Evolutionary conservation across 495 filamentous ascomycete genomes (phyloP).

Genomic region (Geopyxis carbonaria): DNA sequence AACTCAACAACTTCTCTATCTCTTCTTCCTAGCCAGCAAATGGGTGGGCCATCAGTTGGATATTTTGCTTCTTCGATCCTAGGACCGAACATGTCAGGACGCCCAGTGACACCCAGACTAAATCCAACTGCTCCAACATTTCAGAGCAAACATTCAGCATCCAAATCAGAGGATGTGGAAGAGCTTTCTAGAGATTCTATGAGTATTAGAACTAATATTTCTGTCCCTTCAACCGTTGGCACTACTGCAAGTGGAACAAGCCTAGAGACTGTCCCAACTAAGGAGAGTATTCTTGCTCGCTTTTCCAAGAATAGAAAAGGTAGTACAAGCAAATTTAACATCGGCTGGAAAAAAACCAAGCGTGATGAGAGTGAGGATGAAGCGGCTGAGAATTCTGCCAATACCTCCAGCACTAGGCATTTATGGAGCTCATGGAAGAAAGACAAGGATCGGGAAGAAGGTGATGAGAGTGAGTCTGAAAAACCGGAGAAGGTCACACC

Average conservation of each 20-base stretch:
- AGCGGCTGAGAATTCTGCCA: neutral
- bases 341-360: conserved; percentile 19
- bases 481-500: neutral
- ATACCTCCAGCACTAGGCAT: too few relatives aligned
- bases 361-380: conserved; percentile 3
- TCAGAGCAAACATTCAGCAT: conserved; percentile 6
- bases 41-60: neutral
- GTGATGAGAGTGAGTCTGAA: conserved; percentile 2
- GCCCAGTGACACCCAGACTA: conserved; percentile 16
- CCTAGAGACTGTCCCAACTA: conserved; percentile 11
- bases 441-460: conserved; percentile 7
- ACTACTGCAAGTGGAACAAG: conserved; percentile 9
- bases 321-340: conserved; percentile 21
- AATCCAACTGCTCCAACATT: conserved; percentile 25
- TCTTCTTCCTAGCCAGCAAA: neutral
- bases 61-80: conserved; percentile 2
- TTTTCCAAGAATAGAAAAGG: conserved; percentile 19
- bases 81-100: conserved; percentile 1
- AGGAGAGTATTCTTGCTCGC: conserved; percentile 16
- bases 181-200: conserved; percentile 13
- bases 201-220: conserved; percentile 16
- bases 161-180: neutral
- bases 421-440: conserved; percentile 16
- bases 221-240: neutral
- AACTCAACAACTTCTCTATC: conserved; percentile 8